A percentile compares a stretch with the other conserved stretches of the same genome.
phyloP scores from a whole-genome alignment of 2,329 filamentous ascomycete species.

The Claviceps cyperi region DNA sequence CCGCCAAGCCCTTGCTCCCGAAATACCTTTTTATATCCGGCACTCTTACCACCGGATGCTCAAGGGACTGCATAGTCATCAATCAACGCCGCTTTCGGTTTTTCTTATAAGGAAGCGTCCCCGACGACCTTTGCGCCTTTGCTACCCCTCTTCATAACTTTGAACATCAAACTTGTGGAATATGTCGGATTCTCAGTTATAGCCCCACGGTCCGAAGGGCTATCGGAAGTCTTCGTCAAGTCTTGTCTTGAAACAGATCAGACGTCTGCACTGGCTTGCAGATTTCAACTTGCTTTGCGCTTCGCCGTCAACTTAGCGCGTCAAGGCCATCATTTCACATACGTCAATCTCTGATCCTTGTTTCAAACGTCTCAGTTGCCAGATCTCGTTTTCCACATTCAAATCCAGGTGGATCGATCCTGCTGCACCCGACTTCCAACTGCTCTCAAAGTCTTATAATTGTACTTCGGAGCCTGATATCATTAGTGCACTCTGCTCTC shows the following conservation, averaged over 20 bases:
- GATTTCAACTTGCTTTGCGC: conserved; percentile 12
- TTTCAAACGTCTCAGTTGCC: neutral
- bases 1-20: conserved; percentile 9
- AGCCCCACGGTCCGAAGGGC: conserved; percentile 25
- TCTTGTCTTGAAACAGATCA: conserved; percentile 7
- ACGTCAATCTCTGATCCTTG: neutral
- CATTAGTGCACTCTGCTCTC: neutral
- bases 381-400: neutral
- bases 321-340: neutral
- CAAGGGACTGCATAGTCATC: neutral
- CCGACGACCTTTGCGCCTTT: neutral
- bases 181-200: conserved; percentile 22
- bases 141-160: neutral
- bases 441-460: neutral
- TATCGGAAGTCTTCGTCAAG: conserved; percentile 10
- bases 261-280: conserved; percentile 14
- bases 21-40: neutral
- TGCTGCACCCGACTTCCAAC: neutral
- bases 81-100: neutral
- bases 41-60: neutral
- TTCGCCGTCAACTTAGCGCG: neutral
- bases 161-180: conserved; percentile 6
- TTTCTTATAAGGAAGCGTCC: neutral
- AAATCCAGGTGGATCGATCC: neutral
- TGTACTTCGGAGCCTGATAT: neutral